Evolutionary conservation across 441 rosid species (phyloP).

Genomic region (Rhodomyrtus psidioides): DNA sequence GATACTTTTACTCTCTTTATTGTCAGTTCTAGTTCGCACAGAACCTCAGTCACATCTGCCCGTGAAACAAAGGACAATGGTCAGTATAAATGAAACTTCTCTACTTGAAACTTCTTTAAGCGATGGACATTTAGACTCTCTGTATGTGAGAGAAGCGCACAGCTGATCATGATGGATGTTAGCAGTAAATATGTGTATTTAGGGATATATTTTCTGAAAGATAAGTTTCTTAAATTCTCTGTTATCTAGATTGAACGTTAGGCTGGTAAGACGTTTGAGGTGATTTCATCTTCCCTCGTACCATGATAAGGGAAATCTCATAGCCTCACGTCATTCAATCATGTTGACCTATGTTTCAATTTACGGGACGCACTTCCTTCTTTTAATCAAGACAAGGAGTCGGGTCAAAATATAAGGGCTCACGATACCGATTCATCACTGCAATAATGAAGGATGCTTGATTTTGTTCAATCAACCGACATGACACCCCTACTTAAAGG

Average conservation of each 20-base stretch:
- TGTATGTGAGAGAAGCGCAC: neutral
- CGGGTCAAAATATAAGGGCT: neutral
- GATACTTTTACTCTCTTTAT: conserved; percentile 59
- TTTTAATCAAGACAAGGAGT: neutral
- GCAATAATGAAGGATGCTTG: neutral
- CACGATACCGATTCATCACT: neutral
- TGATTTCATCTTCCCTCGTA: neutral
- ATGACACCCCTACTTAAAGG: neutral
- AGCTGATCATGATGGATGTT: neutral
- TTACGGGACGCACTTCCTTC: neutral
- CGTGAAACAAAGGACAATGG: neutral
- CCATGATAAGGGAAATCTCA: neutral
- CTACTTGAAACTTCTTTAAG: neutral
- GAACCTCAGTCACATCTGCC: conserved; percentile 52
- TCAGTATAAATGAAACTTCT: neutral
- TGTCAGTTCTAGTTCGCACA: conserved; percentile 54
- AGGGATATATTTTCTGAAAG: neutral
- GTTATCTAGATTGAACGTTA: neutral
- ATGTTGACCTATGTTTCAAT: neutral
- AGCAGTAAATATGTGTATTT: neutral
- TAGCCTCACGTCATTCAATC: neutral
- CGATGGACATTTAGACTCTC: neutral
- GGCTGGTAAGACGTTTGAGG: neutral
- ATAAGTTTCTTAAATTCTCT: neutral
- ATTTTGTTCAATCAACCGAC: neutral